phyloP scores from a whole-genome alignment of 257 asterid species.

The Solanum pinnatisectum region DNA sequence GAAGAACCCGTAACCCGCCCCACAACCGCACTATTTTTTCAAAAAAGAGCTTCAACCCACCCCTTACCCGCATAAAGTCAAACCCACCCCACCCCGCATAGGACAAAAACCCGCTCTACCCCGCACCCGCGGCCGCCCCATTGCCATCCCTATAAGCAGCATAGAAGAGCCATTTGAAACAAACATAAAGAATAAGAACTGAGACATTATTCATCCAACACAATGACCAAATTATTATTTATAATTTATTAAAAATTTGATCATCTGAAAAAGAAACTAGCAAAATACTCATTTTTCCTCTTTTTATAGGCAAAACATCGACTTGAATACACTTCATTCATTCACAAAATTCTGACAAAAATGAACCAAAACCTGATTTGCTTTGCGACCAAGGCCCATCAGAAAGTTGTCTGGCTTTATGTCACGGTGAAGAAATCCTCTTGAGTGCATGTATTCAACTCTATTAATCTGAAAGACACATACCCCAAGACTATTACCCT shows the following conservation, averaged over 20 bases:
- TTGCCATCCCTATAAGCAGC: background rate
- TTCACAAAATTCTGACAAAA: background rate
- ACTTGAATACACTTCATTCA: background rate
- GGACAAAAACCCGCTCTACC: no score
- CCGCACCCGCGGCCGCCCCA: no score
- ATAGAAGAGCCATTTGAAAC: background rate
- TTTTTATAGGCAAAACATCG: background rate
- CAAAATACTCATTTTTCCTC: background rate
- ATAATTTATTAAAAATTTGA: background rate
- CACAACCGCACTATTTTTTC: background rate
- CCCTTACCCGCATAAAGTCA: background rate
- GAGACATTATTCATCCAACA: background rate
- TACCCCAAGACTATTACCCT: background rate
- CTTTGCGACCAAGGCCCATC: slow-evolving; percentile 98
- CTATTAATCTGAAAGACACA: slow-evolving; percentile 57
- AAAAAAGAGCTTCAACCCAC: background rate
- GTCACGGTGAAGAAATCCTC: slow-evolving; percentile 98
- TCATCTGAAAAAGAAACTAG: background rate
- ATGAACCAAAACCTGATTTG: slow-evolving; percentile 56
- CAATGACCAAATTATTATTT: background rate
- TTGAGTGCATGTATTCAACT: slow-evolving; percentile 89
- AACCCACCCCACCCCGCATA: background rate
- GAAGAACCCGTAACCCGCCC: background rate
- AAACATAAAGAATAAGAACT: background rate
- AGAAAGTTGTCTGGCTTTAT: slow-evolving; percentile 90